Evolutionary conservation across 2,329 filamentous ascomycete genomes (phyloP), one percentile per base, ranked within the genome.

Genomic region (Chaetoscypha palmicola): DNA sequence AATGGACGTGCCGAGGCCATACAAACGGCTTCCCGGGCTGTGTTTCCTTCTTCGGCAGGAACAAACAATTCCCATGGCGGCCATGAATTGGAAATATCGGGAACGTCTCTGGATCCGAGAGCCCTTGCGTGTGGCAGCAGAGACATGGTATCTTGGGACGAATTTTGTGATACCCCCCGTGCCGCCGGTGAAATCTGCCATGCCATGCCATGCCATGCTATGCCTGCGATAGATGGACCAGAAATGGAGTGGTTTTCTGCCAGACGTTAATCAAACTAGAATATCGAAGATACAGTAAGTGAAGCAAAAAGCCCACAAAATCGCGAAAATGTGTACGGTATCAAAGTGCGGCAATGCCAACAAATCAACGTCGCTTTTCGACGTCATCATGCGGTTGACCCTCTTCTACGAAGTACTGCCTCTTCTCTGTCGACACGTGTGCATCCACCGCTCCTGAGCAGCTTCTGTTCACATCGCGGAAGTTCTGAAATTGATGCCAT

Each of bases 361-460:
- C 26, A 28, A 30, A 20, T 24, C n/a, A 42, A 24, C n/a, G 36
- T 22, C 16, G 30, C 21, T 16, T 33, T 12, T 24, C 31, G 26
- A 54, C 52, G 47, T 54, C 52, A 52, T 43, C 3, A 24, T 20
- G 38, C 48, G 40, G 41, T n/a, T 21, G 28, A 28, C 21, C 22
- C 41, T 37, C 47, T 46, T 19, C 23, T 45, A n/a, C n/a, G n/a
- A n/a, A n/a, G n/a, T n/a, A n/a, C 30, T 42, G 23, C 49, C 51
- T 50, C 35, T 32, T 42, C 36, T 40, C 30, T 19, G 41, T 38
- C 39, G 45, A 52, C 49, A 54, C 52, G 52, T 54, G 26, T 52
- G 47, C 36, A 37, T 44, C n/a, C n/a, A 40, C 45, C 43, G 43
- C 50, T 38, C 48, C 45, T 34, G 16, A 34, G 30, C n/a, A 17